Conservation (phyloP, 805 yeast genomes). For the Sporopachydermia quercuum region DNA sequence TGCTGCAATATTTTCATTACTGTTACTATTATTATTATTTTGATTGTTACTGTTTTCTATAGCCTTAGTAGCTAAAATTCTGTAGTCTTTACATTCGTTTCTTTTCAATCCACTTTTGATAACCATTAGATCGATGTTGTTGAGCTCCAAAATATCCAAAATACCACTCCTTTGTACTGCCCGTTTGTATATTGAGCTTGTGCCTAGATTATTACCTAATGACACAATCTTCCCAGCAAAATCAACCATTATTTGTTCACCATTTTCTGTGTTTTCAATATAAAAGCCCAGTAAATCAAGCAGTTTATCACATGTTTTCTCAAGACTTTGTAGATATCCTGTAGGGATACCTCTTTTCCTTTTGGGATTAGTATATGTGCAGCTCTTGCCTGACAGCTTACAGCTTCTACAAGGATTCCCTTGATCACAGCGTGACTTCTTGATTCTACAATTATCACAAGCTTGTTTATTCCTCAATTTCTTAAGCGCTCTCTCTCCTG, state of each 20-base stretch:
- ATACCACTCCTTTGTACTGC: neutral
- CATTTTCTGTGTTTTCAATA: slow-evolving; percentile 1
- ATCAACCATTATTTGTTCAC: neutral
- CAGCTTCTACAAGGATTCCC: neutral
- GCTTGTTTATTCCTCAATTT: neutral
- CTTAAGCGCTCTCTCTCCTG: no score
- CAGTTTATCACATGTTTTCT: slow-evolving; percentile 1
- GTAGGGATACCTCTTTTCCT: neutral
- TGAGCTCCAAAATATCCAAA: slow-evolving; percentile 1
- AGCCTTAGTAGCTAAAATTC: neutral
- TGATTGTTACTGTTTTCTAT: neutral
- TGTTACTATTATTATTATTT: neutral
- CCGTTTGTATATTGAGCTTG: neutral
- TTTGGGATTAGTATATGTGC: neutral
- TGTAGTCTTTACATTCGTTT: neutral
- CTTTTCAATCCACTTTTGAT: neutral
- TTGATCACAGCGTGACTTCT: slow-evolving; percentile 1
- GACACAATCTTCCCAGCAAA: neutral
- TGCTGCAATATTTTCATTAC: neutral
- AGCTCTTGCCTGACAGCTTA: neutral
- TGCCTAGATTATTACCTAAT: neutral
- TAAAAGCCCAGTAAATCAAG: neutral
- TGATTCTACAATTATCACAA: neutral
- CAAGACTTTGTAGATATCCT: neutral
- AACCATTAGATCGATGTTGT: neutral